These are phyloP conservation scores for Mercurialis annua DNA, from an alignment of 345 rosid species.

Conservation along the genomic window DNA sequence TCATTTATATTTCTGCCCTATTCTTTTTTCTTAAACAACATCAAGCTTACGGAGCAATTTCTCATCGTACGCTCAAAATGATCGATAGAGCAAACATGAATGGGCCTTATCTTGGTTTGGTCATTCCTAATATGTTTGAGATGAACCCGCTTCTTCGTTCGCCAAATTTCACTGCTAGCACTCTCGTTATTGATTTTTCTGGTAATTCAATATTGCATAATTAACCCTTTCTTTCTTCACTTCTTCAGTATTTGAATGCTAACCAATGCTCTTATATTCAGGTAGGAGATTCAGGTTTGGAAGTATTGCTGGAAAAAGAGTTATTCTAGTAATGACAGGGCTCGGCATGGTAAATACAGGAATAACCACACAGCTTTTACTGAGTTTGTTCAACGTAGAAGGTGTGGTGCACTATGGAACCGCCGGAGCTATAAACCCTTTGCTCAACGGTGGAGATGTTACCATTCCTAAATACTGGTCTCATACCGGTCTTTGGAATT, in stretches of 20 bases:
- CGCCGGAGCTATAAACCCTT: conserved; percentile 40
- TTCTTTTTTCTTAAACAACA: neutral
- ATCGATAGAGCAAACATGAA: conserved; percentile 36
- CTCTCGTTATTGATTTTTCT: too few relatives aligned
- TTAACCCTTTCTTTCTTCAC: too few relatives aligned
- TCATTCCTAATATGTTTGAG: conserved; percentile 46
- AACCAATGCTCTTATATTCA: too few relatives aligned
- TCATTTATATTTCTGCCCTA: neutral
- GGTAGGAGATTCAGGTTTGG: conserved; percentile 55
- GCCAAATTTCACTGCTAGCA: too few relatives aligned
- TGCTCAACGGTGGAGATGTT: conserved; percentile 28
- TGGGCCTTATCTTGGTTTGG: conserved; percentile 59
- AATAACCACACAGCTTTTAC: conserved; percentile 46
- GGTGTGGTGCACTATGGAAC: conserved; percentile 73
- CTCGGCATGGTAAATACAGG: conserved; percentile 74
- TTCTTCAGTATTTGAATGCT: too few relatives aligned
- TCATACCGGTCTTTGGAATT: conserved; percentile 67
- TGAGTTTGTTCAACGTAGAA: conserved; percentile 46
- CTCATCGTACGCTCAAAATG: neutral
- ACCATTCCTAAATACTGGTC: conserved; percentile 43
- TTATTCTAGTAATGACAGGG: conserved; percentile 21
- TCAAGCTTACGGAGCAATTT: neutral
- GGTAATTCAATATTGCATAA: neutral
- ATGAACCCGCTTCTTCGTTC: too few relatives aligned
- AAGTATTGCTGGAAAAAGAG: too few relatives aligned